phyloP scores from a whole-genome alignment of 768 basidiomycete genomes.

The Kwoniella sp. region DNA sequence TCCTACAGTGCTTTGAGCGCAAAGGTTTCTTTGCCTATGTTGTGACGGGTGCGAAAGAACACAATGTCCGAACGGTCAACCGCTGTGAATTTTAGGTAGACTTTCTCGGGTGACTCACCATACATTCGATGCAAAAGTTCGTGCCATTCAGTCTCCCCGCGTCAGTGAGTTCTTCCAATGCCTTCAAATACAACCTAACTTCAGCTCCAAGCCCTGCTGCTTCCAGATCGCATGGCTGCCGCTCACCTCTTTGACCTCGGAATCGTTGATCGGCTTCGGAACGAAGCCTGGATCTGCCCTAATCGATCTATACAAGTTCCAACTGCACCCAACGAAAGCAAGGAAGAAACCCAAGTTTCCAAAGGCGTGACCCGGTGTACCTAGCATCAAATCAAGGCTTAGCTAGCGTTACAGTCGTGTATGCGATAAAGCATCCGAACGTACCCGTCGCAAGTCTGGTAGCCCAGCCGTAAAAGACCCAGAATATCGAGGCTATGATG shows the following conservation, averaged over 20 bases:
- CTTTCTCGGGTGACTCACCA: constrained; percentile 61
- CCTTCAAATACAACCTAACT: constrained; percentile 65
- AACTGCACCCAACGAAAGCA: constrained; percentile 69
- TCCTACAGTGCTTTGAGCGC: constrained; percentile 90
- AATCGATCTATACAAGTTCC: constrained; percentile 88
- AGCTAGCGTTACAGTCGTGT: constrained; percentile 3
- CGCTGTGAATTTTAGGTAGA: no score
- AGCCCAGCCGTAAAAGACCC: constrained; percentile 82
- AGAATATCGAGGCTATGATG: constrained; percentile 78
- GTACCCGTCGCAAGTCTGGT: constrained; percentile 73
- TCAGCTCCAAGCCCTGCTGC: background rate
- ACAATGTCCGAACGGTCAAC: background rate
- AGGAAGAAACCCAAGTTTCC: constrained; percentile 76
- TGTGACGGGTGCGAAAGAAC: background rate
- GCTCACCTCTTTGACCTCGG: constrained; percentile 81
- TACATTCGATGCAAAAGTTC: constrained; percentile 93
- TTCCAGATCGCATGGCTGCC: background rate
- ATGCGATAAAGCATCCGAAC: no score
- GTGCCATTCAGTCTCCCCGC: constrained; percentile 89
- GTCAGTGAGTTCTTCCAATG: constrained; percentile 86
- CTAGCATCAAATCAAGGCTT: constrained; percentile 57
- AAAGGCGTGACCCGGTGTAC: constrained; percentile 73
- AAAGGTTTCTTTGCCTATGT: constrained; percentile 79
- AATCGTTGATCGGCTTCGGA: constrained; percentile 76
- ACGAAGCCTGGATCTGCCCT: constrained; percentile 87